Evolutionary conservation across 2,329 filamentous ascomycete genomes (phyloP), one percentile per base, ranked within the genome.

Genomic region (Xylariales sp.): DNA sequence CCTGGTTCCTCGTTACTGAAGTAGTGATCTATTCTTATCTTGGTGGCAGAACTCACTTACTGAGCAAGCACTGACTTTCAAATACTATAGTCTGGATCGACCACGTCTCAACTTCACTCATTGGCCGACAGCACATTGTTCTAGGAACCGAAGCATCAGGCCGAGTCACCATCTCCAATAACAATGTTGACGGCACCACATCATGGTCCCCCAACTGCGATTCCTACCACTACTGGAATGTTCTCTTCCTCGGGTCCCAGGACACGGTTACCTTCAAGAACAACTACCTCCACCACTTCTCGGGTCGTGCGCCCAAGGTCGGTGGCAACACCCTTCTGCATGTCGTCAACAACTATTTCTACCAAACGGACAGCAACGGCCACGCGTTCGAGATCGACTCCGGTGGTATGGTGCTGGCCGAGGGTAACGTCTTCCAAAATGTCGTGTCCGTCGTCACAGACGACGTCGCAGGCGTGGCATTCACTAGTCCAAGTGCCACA

Each of bases 321-420:
- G 67, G 66, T 15, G 74, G 74, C 57, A 76, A 76, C 41, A 68
- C 78, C 32, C 62, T 68, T 14, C 59, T 81, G 40, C 78, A 82
- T 59, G 73, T 72, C 31, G 73, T 78, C 56, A 80, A 80, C 71
- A 81, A 80, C 68, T 78, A 74, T 69, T 80, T 68, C 64, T 67
- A 75, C 55, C 28, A 32, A 20, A 40, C 28, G 18, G 65, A 70
- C 53, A 73, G 70, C 58, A 56, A 60, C 15, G 71, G 71, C 36
- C 78, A 81, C 60, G 72, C 75, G n/a, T 80, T 81, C 55, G 78
- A 78, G 59, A 59, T 70, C 35, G 65, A 64, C 39, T 35, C 55
- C 5, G 68, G 67, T 31, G 62, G 51, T 38, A 63, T 62, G 49
- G 67, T 76, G 31, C 62, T 80, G 16, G 71, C 70, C 3, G 76